Evolutionary conservation across 2,329 filamentous ascomycete species (phyloP).

Genomic region (Diaporthe caulivora): DNA sequence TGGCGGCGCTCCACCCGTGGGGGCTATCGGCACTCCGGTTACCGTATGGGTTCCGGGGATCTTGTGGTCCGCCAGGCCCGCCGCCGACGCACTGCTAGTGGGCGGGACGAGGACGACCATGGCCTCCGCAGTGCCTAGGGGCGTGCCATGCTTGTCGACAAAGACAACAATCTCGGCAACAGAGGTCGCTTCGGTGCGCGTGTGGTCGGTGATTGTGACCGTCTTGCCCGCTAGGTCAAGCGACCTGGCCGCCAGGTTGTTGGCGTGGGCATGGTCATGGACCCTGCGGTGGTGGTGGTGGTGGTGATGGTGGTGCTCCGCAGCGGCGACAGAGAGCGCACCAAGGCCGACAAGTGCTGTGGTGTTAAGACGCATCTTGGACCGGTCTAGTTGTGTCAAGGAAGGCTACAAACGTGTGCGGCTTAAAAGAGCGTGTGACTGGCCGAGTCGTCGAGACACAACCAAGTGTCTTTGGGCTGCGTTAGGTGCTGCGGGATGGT

Average conservation of each 20-base stretch:
- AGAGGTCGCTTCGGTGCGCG: slow-evolving; percentile 55
- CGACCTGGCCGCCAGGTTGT: slow-evolving; percentile 29
- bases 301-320: slow-evolving; percentile 31
- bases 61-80: not conserved
- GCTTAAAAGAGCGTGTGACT: slow-evolving; percentile 21
- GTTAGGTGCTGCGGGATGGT: not conserved
- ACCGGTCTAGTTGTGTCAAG: not conserved
- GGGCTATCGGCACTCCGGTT: not conserved
- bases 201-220: slow-evolving; percentile 52
- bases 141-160: slow-evolving; percentile 69
- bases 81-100: slow-evolving; percentile 19
- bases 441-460: not conserved
- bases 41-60: not conserved
- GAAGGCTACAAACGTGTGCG: slow-evolving; percentile 6
- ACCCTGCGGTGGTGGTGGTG: slow-evolving; percentile 34
- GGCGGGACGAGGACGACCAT: slow-evolving; percentile 49
- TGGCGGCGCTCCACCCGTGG: not conserved
- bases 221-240: slow-evolving; percentile 36
- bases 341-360: slow-evolving; percentile 13
- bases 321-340: slow-evolving; percentile 28
- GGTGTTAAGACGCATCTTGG: slow-evolving; percentile 32
- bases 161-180: slow-evolving; percentile 67
- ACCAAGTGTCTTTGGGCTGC: not conserved
- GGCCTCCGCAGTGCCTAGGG: slow-evolving; percentile 58
- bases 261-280: slow-evolving; percentile 28